phyloP scores from a whole-genome alignment of 2,329 filamentous ascomycete genomes.

The Aspergillus pseudoterreus region DNA sequence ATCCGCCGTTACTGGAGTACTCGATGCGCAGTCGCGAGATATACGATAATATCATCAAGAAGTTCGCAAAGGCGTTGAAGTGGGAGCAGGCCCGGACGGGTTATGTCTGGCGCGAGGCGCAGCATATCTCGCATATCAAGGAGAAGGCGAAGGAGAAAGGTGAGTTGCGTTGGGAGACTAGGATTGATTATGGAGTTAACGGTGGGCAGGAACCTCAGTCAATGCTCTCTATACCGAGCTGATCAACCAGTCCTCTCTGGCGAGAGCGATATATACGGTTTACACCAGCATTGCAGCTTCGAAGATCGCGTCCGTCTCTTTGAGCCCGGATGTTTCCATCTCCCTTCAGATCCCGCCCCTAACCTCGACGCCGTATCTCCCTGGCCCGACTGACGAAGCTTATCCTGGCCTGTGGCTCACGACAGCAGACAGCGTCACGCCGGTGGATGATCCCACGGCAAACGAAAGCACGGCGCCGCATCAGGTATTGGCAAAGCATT shows the following conservation, averaged over 20 bases:
- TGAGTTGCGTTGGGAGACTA: slow-evolving; percentile 15
- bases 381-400: slow-evolving; percentile 63
- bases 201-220: slow-evolving; percentile 28
- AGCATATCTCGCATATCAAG: slow-evolving; percentile 74
- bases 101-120: slow-evolving; percentile 89
- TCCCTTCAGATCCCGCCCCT: slow-evolving; percentile 61
- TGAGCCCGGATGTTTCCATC: slow-evolving; percentile 61
- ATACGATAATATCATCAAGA: slow-evolving; percentile 85
- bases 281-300: slow-evolving; percentile 78
- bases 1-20: slow-evolving; percentile 73
- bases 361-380: slow-evolving; percentile 68
- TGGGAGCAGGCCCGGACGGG: slow-evolving; percentile 86
- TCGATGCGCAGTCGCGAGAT: slow-evolving; percentile 71
- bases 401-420: slow-evolving; percentile 81
- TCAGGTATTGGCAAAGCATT: slow-evolving; percentile 70
- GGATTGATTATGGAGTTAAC: slow-evolving; percentile 12
- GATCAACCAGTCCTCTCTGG: slow-evolving; percentile 67
- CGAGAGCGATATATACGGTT: slow-evolving; percentile 75
- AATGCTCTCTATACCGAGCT: slow-evolving; percentile 41
- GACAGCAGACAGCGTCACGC: slow-evolving; percentile 74
- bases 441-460: slow-evolving; percentile 59
- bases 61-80: slow-evolving; percentile 87
- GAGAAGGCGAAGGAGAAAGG: slow-evolving; percentile 69
- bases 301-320: slow-evolving; percentile 77
- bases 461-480: slow-evolving; percentile 59